Evolutionary conservation across 805 yeast genomes (phyloP), one percentile per base, ranked within the genome.

Genomic region (Spathaspora girioi): DNA sequence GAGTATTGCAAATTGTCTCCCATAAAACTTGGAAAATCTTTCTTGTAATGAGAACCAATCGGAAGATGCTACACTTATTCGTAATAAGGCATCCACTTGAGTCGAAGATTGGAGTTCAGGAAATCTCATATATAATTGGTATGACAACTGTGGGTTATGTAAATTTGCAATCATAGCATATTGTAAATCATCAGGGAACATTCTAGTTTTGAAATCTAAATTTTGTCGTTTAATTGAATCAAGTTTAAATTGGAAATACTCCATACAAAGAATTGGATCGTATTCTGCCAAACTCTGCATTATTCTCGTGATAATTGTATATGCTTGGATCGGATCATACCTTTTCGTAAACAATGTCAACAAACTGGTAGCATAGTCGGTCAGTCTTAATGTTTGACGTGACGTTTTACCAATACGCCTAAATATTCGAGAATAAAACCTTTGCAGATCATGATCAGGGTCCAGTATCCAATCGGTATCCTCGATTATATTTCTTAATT

Each of bases 31-130:
- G 58, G 83, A 85, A 61, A 86, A 86, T 46, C 79, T 78, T 11
- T 65, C 56, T 62, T 82, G 86, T 52, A 87, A 66, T 7, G 75
- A 66, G 18, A 65, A 65, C 88, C 89, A 86, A 54, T 80, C 75
- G 38, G 71, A 66, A 18, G 68, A 59, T 41, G 66, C 59, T 10
- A 82, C 79, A 53, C 79, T 71, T 0, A 82, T 71, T 11, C 67
- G 57, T 43, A 84, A 67, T 19, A 84, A 55, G 12, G 78, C 69
- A 49, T 77, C 81, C 45, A 76, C 76, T 53, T 80, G 86, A 15
- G 63, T 63, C 44, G 76, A 78, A 49, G 67, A 63, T 40, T 80
- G 84, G 7, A 82, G 66, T 1, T 61, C 50, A 0, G 77, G 73
- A 54, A 70, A 51, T 11, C 59, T 47, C 7, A 70, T 59, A 59